Evolutionary conservation across 305 asterid genomes (phyloP).

Genomic region (Fraxinus albicans): DNA sequence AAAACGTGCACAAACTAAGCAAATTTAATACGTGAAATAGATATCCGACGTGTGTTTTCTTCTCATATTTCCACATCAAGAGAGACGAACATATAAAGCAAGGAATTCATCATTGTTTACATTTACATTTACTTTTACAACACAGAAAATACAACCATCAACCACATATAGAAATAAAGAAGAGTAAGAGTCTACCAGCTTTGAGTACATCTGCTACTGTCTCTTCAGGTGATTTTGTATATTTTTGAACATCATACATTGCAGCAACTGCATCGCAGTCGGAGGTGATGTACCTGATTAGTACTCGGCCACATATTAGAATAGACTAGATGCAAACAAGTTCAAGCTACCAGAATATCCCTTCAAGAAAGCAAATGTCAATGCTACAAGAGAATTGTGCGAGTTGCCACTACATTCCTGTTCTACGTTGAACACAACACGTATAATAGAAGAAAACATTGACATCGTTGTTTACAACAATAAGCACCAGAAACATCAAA

Average conservation of each 20-base stretch:
- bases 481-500: not conserved
- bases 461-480: not conserved
- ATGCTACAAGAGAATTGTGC: not conserved
- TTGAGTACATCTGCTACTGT: slow-evolving; percentile 78
- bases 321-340: not conserved
- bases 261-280: slow-evolving; percentile 81
- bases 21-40: not conserved
- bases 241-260: slow-evolving; percentile 57
- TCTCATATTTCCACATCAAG: not conserved
- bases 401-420: not conserved
- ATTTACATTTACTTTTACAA: not conserved
- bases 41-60: not conserved
- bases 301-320: not conserved
- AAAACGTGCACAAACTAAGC: not conserved
- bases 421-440: not conserved
- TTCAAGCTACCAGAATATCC: not conserved
- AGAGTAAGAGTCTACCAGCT: slow-evolving; percentile 56
- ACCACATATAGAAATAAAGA: not conserved
- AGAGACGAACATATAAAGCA: not conserved
- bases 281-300: slow-evolving; percentile 80
- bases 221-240: slow-evolving; percentile 64
- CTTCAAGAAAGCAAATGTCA: not conserved
- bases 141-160: not conserved
- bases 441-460: not conserved
- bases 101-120: not conserved